Conservation (phyloP, 2,329 filamentous ascomycete species). For the Aureobasidium musti region DNA sequence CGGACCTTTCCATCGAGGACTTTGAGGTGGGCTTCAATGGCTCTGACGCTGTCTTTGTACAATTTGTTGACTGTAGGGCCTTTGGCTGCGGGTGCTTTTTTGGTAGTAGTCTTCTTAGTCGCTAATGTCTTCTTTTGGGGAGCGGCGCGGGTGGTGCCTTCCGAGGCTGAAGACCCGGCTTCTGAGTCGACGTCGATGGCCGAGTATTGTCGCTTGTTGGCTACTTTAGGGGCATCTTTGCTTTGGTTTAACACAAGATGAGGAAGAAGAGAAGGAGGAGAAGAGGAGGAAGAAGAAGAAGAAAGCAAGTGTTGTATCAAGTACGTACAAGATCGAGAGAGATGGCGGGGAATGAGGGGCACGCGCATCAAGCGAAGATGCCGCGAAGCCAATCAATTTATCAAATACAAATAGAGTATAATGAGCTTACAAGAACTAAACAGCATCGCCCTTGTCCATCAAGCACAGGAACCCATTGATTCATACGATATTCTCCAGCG, state of each 20-base stretch:
- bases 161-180: background rate
- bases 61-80: background rate
- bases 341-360: background rate
- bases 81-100: background rate
- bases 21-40: background rate
- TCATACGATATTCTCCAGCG: background rate
- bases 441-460: no score
- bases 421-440: no score
- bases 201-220: conserved; percentile 3
- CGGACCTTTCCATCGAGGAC: background rate
- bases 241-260: background rate
- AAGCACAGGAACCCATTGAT: background rate
- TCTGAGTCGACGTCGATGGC: background rate
- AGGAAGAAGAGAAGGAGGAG: no score
- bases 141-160: background rate
- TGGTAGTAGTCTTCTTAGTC: background rate
- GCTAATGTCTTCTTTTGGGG: background rate
- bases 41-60: conserved; percentile 4
- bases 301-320: background rate
- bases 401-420: no score
- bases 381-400: background rate
- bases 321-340: background rate
- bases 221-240: background rate
- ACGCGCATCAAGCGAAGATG: background rate
- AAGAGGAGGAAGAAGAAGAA: background rate